A percentile compares a stretch with the other conserved stretches of the same genome.
Conservation (phyloP, 768 basidiomycete species). For the Suillus placidus region DNA sequence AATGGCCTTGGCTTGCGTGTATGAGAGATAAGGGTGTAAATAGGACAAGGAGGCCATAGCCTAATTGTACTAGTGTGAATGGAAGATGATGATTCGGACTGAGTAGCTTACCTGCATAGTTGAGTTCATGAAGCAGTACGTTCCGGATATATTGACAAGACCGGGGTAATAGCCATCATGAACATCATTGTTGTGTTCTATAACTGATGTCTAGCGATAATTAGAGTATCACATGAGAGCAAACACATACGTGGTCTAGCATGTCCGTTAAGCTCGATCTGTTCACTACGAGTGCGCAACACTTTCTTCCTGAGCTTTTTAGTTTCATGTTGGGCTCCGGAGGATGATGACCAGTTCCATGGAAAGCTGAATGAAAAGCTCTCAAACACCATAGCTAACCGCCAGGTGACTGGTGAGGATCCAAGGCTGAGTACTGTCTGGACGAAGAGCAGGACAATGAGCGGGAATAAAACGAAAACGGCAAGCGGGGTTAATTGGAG, state of each 20-base stretch:
- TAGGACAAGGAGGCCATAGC: constrained; percentile 87
- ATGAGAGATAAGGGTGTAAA: constrained; percentile 78
- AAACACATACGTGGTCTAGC: constrained; percentile 31
- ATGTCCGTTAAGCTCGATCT: constrained; percentile 48
- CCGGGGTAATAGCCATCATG: constrained; percentile 73
- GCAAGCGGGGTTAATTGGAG: constrained; percentile 62
- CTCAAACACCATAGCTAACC: constrained; percentile 58
- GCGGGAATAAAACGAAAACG: constrained; percentile 49
- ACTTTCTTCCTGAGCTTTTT: constrained; percentile 54
- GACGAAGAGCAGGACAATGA: constrained; percentile 34
- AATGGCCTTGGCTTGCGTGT: constrained; percentile 76
- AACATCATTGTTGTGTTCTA: constrained; percentile 29
- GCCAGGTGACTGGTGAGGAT: constrained; percentile 30
- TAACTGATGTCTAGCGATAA: constrained; percentile 7
- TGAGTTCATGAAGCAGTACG: constrained; percentile 98
- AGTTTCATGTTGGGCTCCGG: constrained; percentile 33
- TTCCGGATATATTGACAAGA: constrained; percentile 93
- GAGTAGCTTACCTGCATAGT: constrained; percentile 70
- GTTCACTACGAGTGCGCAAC: constrained; percentile 57
- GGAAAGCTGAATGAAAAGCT: constrained; percentile 55
- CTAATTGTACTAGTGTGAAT: constrained; percentile 43
- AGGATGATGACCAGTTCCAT: constrained; percentile 61
- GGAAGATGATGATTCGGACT: constrained; percentile 16
- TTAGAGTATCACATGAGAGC: not conserved
- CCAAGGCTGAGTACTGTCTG: constrained; percentile 33